phyloP scores from a whole-genome alignment of 805 yeast genomes.

The Lachancea thermotolerans region DNA sequence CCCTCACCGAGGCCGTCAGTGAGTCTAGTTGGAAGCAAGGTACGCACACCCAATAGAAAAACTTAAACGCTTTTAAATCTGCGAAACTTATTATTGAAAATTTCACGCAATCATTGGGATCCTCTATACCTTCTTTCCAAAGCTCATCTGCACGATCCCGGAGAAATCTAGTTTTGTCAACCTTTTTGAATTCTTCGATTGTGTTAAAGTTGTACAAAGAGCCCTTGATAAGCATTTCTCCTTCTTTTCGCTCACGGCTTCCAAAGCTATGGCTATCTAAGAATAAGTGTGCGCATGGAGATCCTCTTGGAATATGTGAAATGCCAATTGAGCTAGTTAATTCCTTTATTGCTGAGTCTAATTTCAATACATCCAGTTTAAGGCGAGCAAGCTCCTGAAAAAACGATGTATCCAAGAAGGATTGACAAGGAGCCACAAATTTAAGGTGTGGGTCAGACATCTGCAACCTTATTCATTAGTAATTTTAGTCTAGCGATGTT shows the following conservation, averaged over 20 bases:
- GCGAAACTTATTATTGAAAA: conserved; percentile 64
- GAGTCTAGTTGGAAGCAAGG: conserved; percentile 45
- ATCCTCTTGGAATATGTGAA: conserved; percentile 10
- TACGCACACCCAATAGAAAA: conserved; percentile 83
- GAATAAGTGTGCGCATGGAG: conserved; percentile 17
- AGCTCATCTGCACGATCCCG: conserved; percentile 33
- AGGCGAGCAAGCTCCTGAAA: conserved; percentile 66
- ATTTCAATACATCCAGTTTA: conserved; percentile 67
- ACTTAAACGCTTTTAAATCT: conserved; percentile 82
- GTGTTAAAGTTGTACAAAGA: conserved; percentile 63
- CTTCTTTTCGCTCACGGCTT: conserved; percentile 9
- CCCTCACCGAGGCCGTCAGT: conserved; percentile 1
- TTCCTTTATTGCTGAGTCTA: conserved; percentile 33
- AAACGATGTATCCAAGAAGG: conserved; percentile 82
- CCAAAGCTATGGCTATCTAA: conserved; percentile 32
- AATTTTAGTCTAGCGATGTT: not conserved
- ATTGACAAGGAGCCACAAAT: conserved; percentile 43
- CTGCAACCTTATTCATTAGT: not conserved
- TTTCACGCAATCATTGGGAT: conserved; percentile 21
- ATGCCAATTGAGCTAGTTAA: conserved; percentile 26
- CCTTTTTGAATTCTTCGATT: conserved; percentile 69
- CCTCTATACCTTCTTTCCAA: conserved; percentile 24
- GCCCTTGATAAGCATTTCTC: conserved; percentile 29
- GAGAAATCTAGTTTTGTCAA: conserved; percentile 59
- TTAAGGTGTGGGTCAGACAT: conserved; percentile 19